Base-by-base conservation (phyloP, 1,139 yeast species). In the Hemisphaericaspora xylanilytica region DNA sequence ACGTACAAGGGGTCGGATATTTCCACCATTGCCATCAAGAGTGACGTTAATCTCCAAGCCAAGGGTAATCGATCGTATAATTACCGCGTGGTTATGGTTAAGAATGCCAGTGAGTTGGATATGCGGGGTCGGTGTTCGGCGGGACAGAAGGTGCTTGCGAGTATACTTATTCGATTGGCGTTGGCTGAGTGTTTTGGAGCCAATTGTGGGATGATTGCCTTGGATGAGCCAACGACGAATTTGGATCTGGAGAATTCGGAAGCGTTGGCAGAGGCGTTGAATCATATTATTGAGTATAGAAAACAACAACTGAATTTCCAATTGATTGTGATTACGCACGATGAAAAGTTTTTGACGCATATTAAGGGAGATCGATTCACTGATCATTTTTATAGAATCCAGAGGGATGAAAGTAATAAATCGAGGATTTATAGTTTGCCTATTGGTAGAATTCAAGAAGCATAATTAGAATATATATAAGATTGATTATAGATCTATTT, bases 81-180 rank as follows among this genome's bases (percentile, higher is more conserved):
- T 57, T 92, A 92, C 58, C 73, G 97, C 30, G 97, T 94, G 16
- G 96, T 92, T 13, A 94, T 94, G 98, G 80, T 81, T 45, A 94
- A 94, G 56, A 88, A 86, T 51, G 94, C 86, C 39, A 85, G 81
- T 1, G 98, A 92, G 58, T 67, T 94, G 34, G 99, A 94, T 55
- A 94, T 94, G 99, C 75, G 98, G 48, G 99, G 98, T 0, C 69
- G 98, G 41, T 94, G 99, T 59, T 88, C 97, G 2, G 98, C 98
- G 0, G 99, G 99, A 1, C 99, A 94, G 60, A 88, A 89, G 56
- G 97, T 94, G 2, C 67, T 94, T 40, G 96, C 98, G 0, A 84
- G 95, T 40, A 89, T 94, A 38, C 81, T 94, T 28, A 90, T 94
- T 39, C 73, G 99, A 40, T 67, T 94, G 42, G 97, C 97, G 0